A percentile compares a stretch with the other conserved stretches of the same genome.
phyloP scores from a whole-genome alignment of 345 rosid genomes.

The Lepidium sativum region DNA sequence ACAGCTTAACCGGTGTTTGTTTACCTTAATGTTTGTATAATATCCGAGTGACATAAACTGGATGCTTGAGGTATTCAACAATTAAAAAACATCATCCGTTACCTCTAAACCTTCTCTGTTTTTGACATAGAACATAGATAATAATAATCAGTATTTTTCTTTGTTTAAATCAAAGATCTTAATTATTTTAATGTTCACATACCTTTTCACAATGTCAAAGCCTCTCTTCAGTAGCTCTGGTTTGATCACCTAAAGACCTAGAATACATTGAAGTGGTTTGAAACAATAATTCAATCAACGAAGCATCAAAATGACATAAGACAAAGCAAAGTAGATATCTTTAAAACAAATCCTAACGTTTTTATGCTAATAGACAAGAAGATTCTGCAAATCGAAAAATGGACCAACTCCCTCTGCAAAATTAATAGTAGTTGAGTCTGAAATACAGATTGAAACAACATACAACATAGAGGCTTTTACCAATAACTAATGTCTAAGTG shows the following conservation, averaged over 20 bases:
- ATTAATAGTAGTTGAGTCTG: not conserved
- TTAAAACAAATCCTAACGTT: not conserved
- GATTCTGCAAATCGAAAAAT: not conserved
- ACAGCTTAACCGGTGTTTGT: not conserved
- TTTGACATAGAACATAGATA: not conserved
- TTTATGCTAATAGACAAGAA: not conserved
- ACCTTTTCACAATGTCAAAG: conserved; percentile 87
- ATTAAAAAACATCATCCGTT: conserved; percentile 90
- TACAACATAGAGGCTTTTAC: not conserved
- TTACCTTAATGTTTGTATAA: conserved; percentile 85
- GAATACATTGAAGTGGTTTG: not conserved
- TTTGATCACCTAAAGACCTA: conserved; percentile 57
- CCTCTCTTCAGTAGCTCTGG: conserved; percentile 72
- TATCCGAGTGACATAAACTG: conserved; percentile 86
- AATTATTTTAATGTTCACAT: not conserved
- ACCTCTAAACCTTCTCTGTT: conserved; percentile 83
- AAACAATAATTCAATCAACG: not conserved
- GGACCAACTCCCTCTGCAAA: not conserved
- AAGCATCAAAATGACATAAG: not conserved
- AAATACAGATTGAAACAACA: not conserved
- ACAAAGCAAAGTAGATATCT: not conserved
- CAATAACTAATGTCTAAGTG: not conserved
- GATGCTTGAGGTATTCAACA: conserved; percentile 86
- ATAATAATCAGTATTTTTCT: not conserved
- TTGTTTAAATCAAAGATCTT: not conserved